Evolutionary conservation across 495 filamentous ascomycete genomes (phyloP), one percentile per base, ranked within the genome.

Genomic region (Talaromyces ruber): DNA sequence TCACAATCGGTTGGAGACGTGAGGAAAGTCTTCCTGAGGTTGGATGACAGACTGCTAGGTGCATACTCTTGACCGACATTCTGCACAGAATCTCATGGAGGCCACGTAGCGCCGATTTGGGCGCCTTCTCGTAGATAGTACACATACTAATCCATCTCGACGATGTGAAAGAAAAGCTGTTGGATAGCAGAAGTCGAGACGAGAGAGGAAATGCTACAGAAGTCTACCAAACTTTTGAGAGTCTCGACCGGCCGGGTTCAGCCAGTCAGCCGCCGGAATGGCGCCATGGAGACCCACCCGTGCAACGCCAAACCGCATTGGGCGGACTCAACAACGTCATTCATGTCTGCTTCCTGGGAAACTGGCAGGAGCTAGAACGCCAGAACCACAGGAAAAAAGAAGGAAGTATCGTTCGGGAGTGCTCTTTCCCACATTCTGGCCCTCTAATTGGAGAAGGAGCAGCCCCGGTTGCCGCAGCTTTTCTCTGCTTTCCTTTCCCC

Each of bases 331-430:
- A 47, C 39, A 59, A 59, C 58, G 58, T 59, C 58, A 59, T 59
- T 45, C 58, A 47, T 59, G 58, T 59, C 58, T 59, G 32, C 39
- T 59, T 43, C 26, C 55, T 58, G 55, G 55, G 32, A 58, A 32
- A 39, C 28, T 34, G 29, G 32, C 28, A 39, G 28, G 55, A 34
- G 32, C 55, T 34, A 58, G 51, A 54, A 54, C 22, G 51, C 22
- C 22, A 54, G 24, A 26, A 54, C 22, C 22, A 54, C 11, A 54
- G 24, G 24, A 26, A 54, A 28, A 22, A 52, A 14, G 47, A 52
- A 52, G 18, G 47, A 52, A 52, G 47, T 18, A 51, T 37, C 32
- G 32, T 0, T 3, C 14, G 32, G 32, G 32, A 37, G 32, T 37
- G 32, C 7, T 37, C 32, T 37, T 37, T 14, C 32, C 28, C 34